phyloP scores from a whole-genome alignment of 306 rosid genomes.

The Sicyos baderoa region DNA sequence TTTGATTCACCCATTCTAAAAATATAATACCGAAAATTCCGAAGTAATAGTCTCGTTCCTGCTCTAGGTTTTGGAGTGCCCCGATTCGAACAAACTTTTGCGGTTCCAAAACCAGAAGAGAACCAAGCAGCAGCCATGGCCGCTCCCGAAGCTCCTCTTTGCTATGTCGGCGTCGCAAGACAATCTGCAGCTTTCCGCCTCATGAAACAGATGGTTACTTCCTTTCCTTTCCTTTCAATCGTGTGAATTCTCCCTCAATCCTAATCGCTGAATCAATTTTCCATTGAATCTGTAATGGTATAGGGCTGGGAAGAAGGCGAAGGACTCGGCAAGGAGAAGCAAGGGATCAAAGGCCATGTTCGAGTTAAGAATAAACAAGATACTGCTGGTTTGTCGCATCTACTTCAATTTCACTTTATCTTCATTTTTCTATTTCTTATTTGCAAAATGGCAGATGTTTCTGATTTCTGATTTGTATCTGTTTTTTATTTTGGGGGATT shows the following conservation, averaged over 20 bases:
- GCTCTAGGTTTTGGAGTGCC: slow-evolving; percentile 22
- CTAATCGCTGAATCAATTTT: no score
- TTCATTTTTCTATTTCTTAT: background rate
- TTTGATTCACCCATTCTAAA: no score
- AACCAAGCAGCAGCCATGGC: slow-evolving; percentile 53
- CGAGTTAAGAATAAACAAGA: slow-evolving; percentile 81
- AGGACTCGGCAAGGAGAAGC: slow-evolving; percentile 91
- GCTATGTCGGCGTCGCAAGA: slow-evolving; percentile 86
- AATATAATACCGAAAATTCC: background rate
- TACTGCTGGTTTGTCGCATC: slow-evolving; percentile 44
- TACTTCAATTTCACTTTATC: background rate
- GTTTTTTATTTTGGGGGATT: background rate
- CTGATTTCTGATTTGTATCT: background rate
- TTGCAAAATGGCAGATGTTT: background rate
- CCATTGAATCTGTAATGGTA: background rate
- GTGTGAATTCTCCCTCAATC: background rate
- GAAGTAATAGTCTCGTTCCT: background rate
- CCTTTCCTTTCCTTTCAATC: background rate
- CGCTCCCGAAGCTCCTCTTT: slow-evolving; percentile 77
- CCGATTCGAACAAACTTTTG: background rate
- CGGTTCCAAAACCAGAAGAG: slow-evolving; percentile 17
- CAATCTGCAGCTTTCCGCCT: slow-evolving; percentile 89
- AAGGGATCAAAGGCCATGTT: slow-evolving; percentile 85
- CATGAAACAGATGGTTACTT: slow-evolving; percentile 87
- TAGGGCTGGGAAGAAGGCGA: slow-evolving; percentile 99